Evolutionary conservation across 1,139 yeast genomes (phyloP), one percentile per base, ranked within the genome.

Genomic region (Nadsonia commutata): DNA sequence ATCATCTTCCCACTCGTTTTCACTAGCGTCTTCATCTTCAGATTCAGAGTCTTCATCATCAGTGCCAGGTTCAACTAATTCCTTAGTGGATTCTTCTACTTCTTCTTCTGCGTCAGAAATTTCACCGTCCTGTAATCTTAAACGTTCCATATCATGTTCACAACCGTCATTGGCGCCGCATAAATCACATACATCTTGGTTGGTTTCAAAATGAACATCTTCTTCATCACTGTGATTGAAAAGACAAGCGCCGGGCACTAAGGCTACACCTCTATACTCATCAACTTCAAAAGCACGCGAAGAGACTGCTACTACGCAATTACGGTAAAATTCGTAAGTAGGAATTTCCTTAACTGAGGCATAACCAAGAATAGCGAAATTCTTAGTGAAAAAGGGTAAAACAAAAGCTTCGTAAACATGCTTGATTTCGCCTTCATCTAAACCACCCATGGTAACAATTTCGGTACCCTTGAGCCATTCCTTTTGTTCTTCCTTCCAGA

Each of bases 181-280:
- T 20, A 60, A 56, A 2, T 59, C 71, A 62, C 95, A 86, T 0
- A 83, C 94, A 21, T 74, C 78, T 23, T 71, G 80, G 27, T 74
- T 66, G 40, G 88, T 71, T 45, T 80, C 82, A 57, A 86, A 86
- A 58, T 81, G 84, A 5, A 80, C 86, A 53, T 76, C 70, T 38
- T 71, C 66, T 8, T 49, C 66, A 8, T 71, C 70, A 36, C 73
- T 64, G 56, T 85, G 95, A 52, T 86, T 86, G 63, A 86, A 86
- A 41, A 88, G 64, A 59, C 88, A 95, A 0, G 95, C 96, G 16
- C 88, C 88, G 0, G 96, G 95, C 23, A 86, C 95, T 47, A 88
- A 64, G 0, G 82, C 83, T 37, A 80, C 69, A 21, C 78, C 82
- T 52, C 80, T 83, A 57, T 63, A 85, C 40, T 68, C 70, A 57